Evolutionary conservation across 2,329 filamentous ascomycete genomes (phyloP).

Genomic region (Didymella pinodella): DNA sequence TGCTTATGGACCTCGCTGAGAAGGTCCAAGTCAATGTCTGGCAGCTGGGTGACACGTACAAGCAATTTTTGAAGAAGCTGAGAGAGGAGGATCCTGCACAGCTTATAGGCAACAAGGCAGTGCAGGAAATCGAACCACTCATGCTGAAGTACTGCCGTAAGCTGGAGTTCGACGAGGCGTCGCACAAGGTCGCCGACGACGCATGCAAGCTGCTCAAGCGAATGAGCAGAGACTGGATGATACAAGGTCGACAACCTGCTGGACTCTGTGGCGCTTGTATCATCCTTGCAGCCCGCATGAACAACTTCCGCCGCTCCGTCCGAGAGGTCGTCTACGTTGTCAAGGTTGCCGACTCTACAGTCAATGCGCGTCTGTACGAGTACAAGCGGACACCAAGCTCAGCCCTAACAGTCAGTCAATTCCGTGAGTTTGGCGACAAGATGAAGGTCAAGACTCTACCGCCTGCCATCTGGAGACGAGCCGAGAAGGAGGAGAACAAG

Average conservation of each 20-base stretch:
- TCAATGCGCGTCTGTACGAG: constrained; percentile 89
- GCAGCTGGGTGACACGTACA: constrained; percentile 88
- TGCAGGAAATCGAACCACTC: constrained; percentile 82
- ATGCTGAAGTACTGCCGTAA: constrained; percentile 91
- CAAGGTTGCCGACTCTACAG: constrained; percentile 92
- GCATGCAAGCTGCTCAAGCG: constrained; percentile 86
- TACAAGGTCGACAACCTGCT: constrained; percentile 88
- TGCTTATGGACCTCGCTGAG: constrained; percentile 96
- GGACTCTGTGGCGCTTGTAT: constrained; percentile 94
- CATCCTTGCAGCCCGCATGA: constrained; percentile 94
- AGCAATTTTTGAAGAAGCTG: constrained; percentile 73
- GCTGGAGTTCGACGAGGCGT: constrained; percentile 86
- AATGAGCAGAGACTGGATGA: constrained; percentile 98
- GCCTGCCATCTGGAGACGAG: constrained; percentile 77
- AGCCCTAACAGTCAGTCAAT: constrained; percentile 85
- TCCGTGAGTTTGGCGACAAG: constrained; percentile 71
- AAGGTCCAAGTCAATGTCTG: constrained; percentile 87
- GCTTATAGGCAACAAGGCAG: constrained; percentile 56
- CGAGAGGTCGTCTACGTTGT: constrained; percentile 98
- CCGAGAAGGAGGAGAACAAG: constrained; percentile 56
- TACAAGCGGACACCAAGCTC: constrained; percentile 89
- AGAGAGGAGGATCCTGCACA: constrained; percentile 67
- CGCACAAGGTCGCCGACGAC: constrained; percentile 84
- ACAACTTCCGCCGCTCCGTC: constrained; percentile 93
- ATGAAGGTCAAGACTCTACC: constrained; percentile 72